Evolutionary conservation across 2,329 filamentous ascomycete genomes (phyloP), one percentile per base, ranked within the genome.

Genomic region (Dothidotthia symphoricarpi): DNA sequence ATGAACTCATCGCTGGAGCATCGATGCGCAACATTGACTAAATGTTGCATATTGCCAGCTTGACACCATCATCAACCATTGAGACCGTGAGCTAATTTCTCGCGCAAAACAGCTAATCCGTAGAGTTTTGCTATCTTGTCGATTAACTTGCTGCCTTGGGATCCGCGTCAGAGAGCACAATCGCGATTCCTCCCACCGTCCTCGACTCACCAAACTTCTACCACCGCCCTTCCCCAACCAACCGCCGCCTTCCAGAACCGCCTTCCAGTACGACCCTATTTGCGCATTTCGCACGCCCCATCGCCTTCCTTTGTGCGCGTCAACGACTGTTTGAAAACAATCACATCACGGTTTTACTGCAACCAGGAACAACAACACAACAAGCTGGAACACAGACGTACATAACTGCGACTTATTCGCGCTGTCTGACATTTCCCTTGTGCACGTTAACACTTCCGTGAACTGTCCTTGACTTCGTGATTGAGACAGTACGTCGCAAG

Each of bases 311-410:
- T 50, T 51, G 45, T 50, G 33, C 32, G 24, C 34, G 31, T 25
- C 29, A 25, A 34, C 31, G 28, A 29, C 40, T 47, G 50, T 47
- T 52, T 52, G 42, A 32, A 25, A 38, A 43, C 50, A 50, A 41
- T 38, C 34, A 15, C 28, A 17, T 14, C 27, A 31, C 41, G 29
- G 28, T 46, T 44, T 43, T 39, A 39, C 39, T 29, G 39, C 51
- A 41, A 40, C 27, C 32, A 46, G 31, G 9, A 22, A 50, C 41
- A 50, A 48, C 39, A 36, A 39, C 29, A 38, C 38, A 39, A 41
- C 47, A 50, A 50, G 45, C 40, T 28, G 34, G 29, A 34, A 16
- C 14, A 27, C 15, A 17, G 28, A 16, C 36, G 26, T 51, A 52
- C 44, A 52, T 47, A 47, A 45, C 24, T 29, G 36, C 30, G 34